These are phyloP conservation scores for Aspergillus amoenus DNA, from an alignment of 2,329 filamentous ascomycete species.

Conservation along the genomic window DNA sequence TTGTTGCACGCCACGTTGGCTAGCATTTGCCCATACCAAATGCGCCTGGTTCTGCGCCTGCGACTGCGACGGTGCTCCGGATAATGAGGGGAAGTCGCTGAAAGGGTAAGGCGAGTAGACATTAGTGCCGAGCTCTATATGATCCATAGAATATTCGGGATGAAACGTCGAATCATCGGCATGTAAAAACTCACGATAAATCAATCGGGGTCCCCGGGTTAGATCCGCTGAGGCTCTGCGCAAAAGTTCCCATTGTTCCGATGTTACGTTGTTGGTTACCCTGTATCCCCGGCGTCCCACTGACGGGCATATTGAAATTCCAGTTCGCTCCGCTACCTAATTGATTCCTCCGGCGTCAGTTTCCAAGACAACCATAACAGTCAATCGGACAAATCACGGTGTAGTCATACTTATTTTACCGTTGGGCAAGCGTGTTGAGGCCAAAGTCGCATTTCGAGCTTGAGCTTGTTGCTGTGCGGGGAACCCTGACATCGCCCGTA, in stretches of 20 bases:
- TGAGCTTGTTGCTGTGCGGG: conserved; percentile 52
- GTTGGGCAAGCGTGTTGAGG: conserved; percentile 52
- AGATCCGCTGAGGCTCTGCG: conserved; percentile 55
- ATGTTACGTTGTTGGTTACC: conserved; percentile 52
- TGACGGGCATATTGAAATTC: conserved; percentile 57
- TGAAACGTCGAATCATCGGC: conserved; percentile 1
- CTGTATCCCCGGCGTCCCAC: conserved; percentile 52
- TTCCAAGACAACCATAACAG: conserved; percentile 7
- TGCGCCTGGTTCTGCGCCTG: conserved; percentile 52
- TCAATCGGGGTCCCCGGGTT: conserved; percentile 56
- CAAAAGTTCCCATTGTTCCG: conserved; percentile 54
- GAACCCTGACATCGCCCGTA: conserved; percentile 56
- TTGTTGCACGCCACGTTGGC: conserved; percentile 54
- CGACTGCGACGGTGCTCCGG: conserved; percentile 56
- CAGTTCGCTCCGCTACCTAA: conserved; percentile 56
- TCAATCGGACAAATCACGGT: neutral
- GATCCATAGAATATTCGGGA: neutral
- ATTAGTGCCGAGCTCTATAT: conserved; percentile 8
- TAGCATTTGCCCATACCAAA: conserved; percentile 59
- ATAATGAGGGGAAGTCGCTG: conserved; percentile 64
- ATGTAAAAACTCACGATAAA: conserved; percentile 51
- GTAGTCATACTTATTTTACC: conserved; percentile 52
- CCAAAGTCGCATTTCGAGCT: conserved; percentile 48
- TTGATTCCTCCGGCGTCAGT: conserved; percentile 24
- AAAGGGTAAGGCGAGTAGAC: conserved; percentile 3